Evolutionary conservation across 768 basidiomycete genomes (phyloP), one percentile per base, ranked within the genome.

Genomic region (Tremella yokohamensis): DNA sequence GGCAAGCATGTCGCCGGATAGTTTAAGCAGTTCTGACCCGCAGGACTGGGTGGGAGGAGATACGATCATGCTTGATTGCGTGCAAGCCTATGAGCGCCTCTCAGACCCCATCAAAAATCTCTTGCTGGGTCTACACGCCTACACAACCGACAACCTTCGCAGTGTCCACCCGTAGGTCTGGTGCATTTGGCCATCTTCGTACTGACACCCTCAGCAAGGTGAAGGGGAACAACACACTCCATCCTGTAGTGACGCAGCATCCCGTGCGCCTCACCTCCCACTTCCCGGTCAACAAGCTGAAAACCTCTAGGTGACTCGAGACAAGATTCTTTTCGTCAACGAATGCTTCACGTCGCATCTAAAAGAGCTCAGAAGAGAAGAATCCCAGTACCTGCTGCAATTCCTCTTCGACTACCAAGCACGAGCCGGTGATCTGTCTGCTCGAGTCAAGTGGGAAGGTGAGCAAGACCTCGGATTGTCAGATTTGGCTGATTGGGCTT

Each of bases 21-120:
- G 3, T 3, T 19, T 9, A 8, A 26, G 25, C n/a, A 8, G 7
- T 8, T 3, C 19, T 50, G 20, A 50, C 16, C 19, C 18, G 7
- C 24, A 57, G 56, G 56, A 39, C 25, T 57, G 56, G 58, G 18
- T 24, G 16, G 59, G 59, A 34, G 59, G 59, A 13, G 59, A 60
- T 38, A 60, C 59, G 13, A 37, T 60, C 9, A 26, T 60, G 18
- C 38, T 38, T 16, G 40, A 49, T n/a, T 22, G 26, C 9, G 54
- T 56, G 9, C 44, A 60, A 20, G 59, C 59, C 15, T 55, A 45
- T 26, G 25, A 49, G 12, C 45, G 52, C 12, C 24, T 60, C 3
- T 52, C 50, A 11, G 39, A 18, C 22, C 19, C 37, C 8, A 34
- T 58, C 38, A 16, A 56, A 20, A 19, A 60, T 11, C 22, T 60